Evolutionary conservation across 2,329 filamentous ascomycete genomes (phyloP).

Genomic region (Leptographium radiaticola): DNA sequence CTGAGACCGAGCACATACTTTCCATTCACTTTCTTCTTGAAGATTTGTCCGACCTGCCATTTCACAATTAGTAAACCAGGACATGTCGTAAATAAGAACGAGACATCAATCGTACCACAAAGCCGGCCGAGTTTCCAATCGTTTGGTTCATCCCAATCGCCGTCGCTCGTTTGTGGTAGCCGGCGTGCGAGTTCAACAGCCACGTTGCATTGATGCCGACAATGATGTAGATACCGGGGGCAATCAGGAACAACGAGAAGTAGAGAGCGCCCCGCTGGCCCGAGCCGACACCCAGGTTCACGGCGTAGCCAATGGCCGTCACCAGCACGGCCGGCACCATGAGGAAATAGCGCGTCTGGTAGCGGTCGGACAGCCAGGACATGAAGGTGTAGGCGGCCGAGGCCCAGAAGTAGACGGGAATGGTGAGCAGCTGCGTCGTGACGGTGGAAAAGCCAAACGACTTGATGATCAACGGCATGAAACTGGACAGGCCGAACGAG

Average conservation of each 20-base stretch:
- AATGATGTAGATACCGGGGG: constrained; percentile 11
- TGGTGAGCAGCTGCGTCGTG: constrained; percentile 14
- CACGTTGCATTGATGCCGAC: constrained; percentile 10
- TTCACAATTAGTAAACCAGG: no score
- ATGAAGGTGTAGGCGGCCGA: constrained; percentile 15
- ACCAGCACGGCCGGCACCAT: not conserved
- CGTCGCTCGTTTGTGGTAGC: not conserved
- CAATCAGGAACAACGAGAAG: constrained; percentile 10
- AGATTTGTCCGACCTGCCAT: not conserved
- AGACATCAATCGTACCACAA: not conserved
- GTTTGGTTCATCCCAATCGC: constrained; percentile 11
- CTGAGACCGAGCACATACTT: not conserved
- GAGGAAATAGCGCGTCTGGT: constrained; percentile 17
- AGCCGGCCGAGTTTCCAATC: constrained; percentile 10
- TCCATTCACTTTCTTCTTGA: not conserved
- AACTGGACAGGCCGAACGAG: constrained; percentile 16
- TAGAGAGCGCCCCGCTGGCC: constrained; percentile 13
- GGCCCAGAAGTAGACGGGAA: constrained; percentile 20
- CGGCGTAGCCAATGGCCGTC: constrained; percentile 5
- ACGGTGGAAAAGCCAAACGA: constrained; percentile 17
- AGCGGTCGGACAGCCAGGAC: constrained; percentile 20
- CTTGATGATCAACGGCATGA: constrained; percentile 22
- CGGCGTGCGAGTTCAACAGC: not conserved
- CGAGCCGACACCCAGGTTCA: constrained; percentile 7
- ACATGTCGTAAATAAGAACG: no score